A percentile compares a stretch with the other conserved stretches of the same genome.
phyloP scores from a whole-genome alignment of 805 yeast species.

The Candida coquimbonensis region DNA sequence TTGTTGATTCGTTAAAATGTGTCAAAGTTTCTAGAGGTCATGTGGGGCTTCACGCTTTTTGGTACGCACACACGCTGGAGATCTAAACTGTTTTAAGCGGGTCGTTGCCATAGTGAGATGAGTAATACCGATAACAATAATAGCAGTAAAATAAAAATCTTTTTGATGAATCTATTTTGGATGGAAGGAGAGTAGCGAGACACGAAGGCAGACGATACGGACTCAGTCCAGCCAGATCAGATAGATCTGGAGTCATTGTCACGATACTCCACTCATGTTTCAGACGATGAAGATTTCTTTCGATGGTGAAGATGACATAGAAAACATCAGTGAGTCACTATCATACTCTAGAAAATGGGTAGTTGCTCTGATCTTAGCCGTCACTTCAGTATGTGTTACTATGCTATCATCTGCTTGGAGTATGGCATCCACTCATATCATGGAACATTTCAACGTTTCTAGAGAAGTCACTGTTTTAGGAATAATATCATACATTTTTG shows the following conservation, averaged over 20 bases:
- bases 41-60: no score
- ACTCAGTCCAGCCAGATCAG: constrained; percentile 16
- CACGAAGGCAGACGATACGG: constrained; percentile 3
- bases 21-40: no score
- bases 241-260: constrained; percentile 14
- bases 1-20: no score
- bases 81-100: no score
- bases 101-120: no score
- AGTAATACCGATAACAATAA: no score
- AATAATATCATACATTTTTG: constrained; percentile 60
- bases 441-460: constrained; percentile 40
- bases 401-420: constrained; percentile 67
- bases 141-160: no score
- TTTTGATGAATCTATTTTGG: no score
- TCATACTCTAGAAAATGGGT: constrained; percentile 48
- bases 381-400: constrained; percentile 54
- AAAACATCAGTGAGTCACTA: constrained; percentile 27
- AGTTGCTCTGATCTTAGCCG: constrained; percentile 46
- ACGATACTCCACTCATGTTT: constrained; percentile 4
- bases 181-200: background rate
- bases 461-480: constrained; percentile 49
- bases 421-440: constrained; percentile 47
- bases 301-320: constrained; percentile 18
- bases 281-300: constrained; percentile 13
- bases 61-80: no score